Evolutionary conservation across 2,329 filamentous ascomycete genomes (phyloP), one percentile per base, ranked within the genome.

Genomic region (Paraphoma sp.): DNA sequence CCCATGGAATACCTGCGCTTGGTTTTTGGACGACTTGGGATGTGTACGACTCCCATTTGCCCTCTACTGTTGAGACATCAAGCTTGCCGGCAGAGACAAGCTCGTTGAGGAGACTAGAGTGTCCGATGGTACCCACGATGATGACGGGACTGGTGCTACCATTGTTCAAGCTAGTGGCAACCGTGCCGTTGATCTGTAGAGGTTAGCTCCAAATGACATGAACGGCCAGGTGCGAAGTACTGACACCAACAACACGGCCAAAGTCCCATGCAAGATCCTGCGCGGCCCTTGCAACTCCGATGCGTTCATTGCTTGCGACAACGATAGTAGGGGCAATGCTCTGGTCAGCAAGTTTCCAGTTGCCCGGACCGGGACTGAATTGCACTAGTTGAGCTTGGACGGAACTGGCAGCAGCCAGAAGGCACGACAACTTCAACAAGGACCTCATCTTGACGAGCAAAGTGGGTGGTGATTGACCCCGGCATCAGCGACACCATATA

Each of bases 31-130:
- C 79, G 2, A 90, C 61, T 46, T 82, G 77, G 14, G 83, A 86
- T 18, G 81, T 78, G 68, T 88, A 91, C 0, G 87, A 82, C 69
- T 92, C 89, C 89, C 89, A 91, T 60, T 86, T 80, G 1, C 86
- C 87, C 45, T 83, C 69, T 18, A 88, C 82, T 0, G 76, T 74
- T 0, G 79, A 79, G 0, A 84, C 80, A 49, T 90, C 82, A n/a
- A 91, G 73, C 59, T 85, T 83, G 1, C 81, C 80, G 1, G 78
- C 74, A 0, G 76, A 64, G 14, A 88, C 74, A 18, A 91, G 79
- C 4, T 76, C 67, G 60, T 88, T 83, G 48, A 91, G 85, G 36
- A 88, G 65, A 1, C 78, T 72, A 0, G 87, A 89, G 59, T 85
- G 83, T 2, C 85, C 87, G 28, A 90, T 77, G 0, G 88, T 90